Conservation (phyloP, 164 flowering plant genomes). For the Pachysandra terminalis region DNA sequence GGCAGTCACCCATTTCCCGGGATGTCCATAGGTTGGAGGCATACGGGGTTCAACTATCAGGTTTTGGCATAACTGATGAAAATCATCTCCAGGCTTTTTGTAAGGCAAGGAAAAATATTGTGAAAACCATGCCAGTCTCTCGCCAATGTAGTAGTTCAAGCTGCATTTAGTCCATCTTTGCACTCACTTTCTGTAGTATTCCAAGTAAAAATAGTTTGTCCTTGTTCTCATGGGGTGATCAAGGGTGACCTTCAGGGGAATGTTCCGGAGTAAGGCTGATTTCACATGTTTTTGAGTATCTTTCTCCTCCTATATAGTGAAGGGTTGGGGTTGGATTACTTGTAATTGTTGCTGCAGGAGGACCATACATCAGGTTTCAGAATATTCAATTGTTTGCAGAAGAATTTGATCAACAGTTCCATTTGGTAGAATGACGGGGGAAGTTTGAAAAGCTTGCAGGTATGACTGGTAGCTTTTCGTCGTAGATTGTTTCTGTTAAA, state of each 20-base stretch:
- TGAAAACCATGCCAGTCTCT: conserved; percentile 32
- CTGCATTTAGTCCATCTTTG: conserved; percentile 13
- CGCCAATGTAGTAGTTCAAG: conserved; percentile 17
- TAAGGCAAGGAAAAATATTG: conserved; percentile 34
- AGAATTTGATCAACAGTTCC: background rate
- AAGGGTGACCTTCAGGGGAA: too few species aligned
- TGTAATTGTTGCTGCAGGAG: too few species aligned
- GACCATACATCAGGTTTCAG: background rate
- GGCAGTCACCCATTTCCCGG: conserved; percentile 88
- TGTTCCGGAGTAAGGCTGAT: too few species aligned
- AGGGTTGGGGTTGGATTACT: too few species aligned
- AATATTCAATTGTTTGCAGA: background rate
- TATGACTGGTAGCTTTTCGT: background rate
- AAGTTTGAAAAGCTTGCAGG: background rate
- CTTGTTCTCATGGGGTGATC: too few species aligned
- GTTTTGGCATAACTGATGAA: conserved; percentile 61
- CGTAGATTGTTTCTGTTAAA: background rate
- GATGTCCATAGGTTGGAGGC: conserved; percentile 59
- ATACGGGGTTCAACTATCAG: conserved; percentile 63
- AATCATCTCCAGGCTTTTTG: conserved; percentile 56
- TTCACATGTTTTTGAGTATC: too few species aligned
- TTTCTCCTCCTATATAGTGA: background rate
- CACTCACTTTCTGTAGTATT: background rate
- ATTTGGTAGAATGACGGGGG: background rate
- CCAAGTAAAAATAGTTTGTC: background rate